Base-by-base conservation (phyloP, 1,284 basidiomycete species). In the Agaricales sp. region DNA sequence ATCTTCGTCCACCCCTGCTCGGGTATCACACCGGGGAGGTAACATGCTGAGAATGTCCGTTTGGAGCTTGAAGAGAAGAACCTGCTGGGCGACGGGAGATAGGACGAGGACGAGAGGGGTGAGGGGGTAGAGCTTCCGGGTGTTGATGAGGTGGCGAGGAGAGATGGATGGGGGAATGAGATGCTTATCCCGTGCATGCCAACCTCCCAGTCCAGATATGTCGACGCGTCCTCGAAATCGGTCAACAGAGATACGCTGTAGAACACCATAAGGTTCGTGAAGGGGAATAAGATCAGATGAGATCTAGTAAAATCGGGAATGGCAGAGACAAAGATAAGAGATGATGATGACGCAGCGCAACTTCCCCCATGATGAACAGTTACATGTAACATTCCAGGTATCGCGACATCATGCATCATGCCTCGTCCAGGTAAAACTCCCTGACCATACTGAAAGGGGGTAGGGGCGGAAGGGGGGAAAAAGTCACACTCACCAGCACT, bases 141-240 rank as follows among this genome's bases (percentile, higher is more conserved):
- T 4, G 77, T 71, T 12, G 73, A 63, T 11, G 75, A 56, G 20
- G 65, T 58, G 23, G 72, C 65, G 54, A 82, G 66, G 56, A 73
- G 57, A 3, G 80, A 73, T 13, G 92, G 93, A 60, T 91, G 83
- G 21, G 82, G 76, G 64, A 98, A 90, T 18, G 81, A 77, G 55
- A 99, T 87, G 63, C 87, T 80, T 63, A 98, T 94, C 46, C 95
- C 95, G 66, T 99, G 95, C 2, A 78, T 75, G 52, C 94, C 95
- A 53, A 95, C 66, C 4, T 81, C 83, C 95, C 95, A 99, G 66
- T 93, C 91, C 48, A 95, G 79, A 59, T 95, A 93, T 37, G 85
- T 80, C 19, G 74, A 62, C 49, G 84, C 91, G 58, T 88, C 78
- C 67, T 94, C 92, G 62, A 97, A 97, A 57, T 93, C 79, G 14